Base-by-base conservation (phyloP, 768 basidiomycete species). In the Porphyrellus cyaneotinctus region DNA sequence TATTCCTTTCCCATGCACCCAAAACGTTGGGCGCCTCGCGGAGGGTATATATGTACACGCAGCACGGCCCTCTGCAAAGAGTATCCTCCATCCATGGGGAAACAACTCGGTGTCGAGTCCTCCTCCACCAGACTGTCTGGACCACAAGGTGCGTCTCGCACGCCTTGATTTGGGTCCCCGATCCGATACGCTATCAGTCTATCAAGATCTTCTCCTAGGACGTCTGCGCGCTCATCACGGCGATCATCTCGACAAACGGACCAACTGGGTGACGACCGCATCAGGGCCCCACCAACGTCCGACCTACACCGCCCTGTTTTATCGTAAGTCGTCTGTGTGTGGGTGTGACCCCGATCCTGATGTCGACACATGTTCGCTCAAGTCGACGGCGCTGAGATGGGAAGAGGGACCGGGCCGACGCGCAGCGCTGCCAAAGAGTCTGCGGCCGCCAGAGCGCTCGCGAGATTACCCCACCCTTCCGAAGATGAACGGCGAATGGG, bases 351-450 rank as follows among this genome's bases (percentile, higher is more conserved):
- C n/a, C 9, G 9, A 28, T 28, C 22, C 18, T 46, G 11, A 28
- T 35, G 3, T 14, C 12, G 9, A 22, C 14, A 33, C 20, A 4
- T 46, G 28, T 14, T n/a, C n/a, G n/a, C n/a, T n/a, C 8, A 41
- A 50, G 58, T 56, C 37, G 51, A 56, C n/a, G 54, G 59, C 22
- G 14, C 18, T 22, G 59, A 57, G 47, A 49, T 49, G 22, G 47
- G 39, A 0, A 55, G 50, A 33, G 53, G 59, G 18, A 46, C 44
- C 4, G 58, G 58, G 6, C 58, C 59, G 15, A 47, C 51, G 2
- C 47, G 45, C 4, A 24, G 18, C 7, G 41, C 51, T n/a, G 53
- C 58, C 4, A 45, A 33, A 23, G 57, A 59, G 33, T 59, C 57
- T 15, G 43, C 57, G 11, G 58, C 58, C 4, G 58, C 58, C 2